Evolutionary conservation across 768 basidiomycete genomes (phyloP).

Genomic region (Gloeopeniophorella convolvens): DNA sequence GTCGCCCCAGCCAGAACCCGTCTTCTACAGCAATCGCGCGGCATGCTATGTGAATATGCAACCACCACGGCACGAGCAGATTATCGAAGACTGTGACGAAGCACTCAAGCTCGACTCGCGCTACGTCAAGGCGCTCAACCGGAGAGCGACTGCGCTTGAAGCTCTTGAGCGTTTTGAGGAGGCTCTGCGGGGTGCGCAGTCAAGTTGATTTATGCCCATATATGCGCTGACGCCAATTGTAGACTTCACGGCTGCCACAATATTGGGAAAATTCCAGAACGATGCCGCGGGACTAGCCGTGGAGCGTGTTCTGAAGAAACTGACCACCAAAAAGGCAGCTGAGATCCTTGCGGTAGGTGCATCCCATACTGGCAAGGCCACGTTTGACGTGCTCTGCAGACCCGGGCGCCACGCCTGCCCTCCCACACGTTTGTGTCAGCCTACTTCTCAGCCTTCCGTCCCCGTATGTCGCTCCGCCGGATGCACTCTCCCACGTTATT

Average conservation of each 20-base stretch:
- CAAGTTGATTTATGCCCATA: neutral
- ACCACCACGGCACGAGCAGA: slow-evolving; percentile 76
- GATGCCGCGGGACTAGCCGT: slow-evolving; percentile 70
- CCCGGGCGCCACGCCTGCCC: slow-evolving; percentile 76
- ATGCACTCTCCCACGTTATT: neutral
- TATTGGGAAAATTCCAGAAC: slow-evolving; percentile 90
- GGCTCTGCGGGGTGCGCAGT: slow-evolving; percentile 62
- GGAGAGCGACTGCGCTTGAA: slow-evolving; percentile 83
- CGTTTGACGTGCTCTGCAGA: slow-evolving; percentile 30
- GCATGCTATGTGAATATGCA: slow-evolving; percentile 94
- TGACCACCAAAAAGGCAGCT: slow-evolving; percentile 65
- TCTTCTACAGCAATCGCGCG: slow-evolving; percentile 95
- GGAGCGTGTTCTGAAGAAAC: slow-evolving; percentile 86
- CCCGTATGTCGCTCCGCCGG: slow-evolving; percentile 45
- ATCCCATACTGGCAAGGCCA: neutral
- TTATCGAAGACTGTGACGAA: slow-evolving; percentile 82
- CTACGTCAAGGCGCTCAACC: slow-evolving; percentile 89
- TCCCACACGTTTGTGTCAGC: slow-evolving; percentile 89
- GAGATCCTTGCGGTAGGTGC: slow-evolving; percentile 60
- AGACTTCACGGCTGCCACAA: slow-evolving; percentile 97
- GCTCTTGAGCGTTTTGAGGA: slow-evolving; percentile 67
- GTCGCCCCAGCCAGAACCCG: slow-evolving; percentile 76
- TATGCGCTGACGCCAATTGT: neutral
- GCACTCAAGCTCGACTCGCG: slow-evolving; percentile 76
- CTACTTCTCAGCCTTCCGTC: slow-evolving; percentile 95